A percentile compares a stretch with the other conserved stretches of the same genome.
phyloP scores from a whole-genome alignment of 2,329 filamentous ascomycete genomes.

The Colletotrichum truncatum region DNA sequence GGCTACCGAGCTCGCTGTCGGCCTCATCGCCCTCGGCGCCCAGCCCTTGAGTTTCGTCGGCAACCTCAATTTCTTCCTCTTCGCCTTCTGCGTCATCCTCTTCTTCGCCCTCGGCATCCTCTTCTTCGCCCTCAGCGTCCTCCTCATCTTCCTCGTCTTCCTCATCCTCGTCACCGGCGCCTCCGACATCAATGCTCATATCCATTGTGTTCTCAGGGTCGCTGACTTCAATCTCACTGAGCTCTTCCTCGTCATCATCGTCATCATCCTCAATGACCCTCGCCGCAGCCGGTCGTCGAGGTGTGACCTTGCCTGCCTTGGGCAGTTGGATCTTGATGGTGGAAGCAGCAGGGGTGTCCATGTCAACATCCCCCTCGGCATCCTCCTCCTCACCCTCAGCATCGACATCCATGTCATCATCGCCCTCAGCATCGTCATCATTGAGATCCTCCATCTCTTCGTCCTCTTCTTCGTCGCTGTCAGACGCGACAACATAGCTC shows the following conservation, averaged over 20 bases:
- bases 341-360: slow-evolving; percentile 44
- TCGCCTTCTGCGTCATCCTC: slow-evolving; percentile 47
- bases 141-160: slow-evolving; percentile 52
- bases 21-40: slow-evolving; percentile 53
- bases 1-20: slow-evolving; percentile 56
- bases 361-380: slow-evolving; percentile 56
- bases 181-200: slow-evolving; percentile 44
- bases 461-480: slow-evolving; percentile 52
- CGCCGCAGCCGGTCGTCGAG: slow-evolving; percentile 28
- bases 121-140: slow-evolving; percentile 45
- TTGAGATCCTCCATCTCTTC: slow-evolving; percentile 43
- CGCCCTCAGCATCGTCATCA: slow-evolving; percentile 38
- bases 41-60: slow-evolving; percentile 17
- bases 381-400: slow-evolving; percentile 40
- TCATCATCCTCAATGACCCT: slow-evolving; percentile 34
- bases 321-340: slow-evolving; percentile 32
- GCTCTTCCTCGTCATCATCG: slow-evolving; percentile 32
- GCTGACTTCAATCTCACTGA: slow-evolving; percentile 36
- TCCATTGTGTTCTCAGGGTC: slow-evolving; percentile 37
- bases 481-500: slow-evolving; percentile 68
- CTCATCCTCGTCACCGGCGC: slow-evolving; percentile 38
- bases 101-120: slow-evolving; percentile 54
- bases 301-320: slow-evolving; percentile 27
- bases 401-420: slow-evolving; percentile 48
- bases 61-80: slow-evolving; percentile 49